phyloP scores from a whole-genome alignment of 2,329 filamentous ascomycete genomes.

The Colletotrichum sublineola region DNA sequence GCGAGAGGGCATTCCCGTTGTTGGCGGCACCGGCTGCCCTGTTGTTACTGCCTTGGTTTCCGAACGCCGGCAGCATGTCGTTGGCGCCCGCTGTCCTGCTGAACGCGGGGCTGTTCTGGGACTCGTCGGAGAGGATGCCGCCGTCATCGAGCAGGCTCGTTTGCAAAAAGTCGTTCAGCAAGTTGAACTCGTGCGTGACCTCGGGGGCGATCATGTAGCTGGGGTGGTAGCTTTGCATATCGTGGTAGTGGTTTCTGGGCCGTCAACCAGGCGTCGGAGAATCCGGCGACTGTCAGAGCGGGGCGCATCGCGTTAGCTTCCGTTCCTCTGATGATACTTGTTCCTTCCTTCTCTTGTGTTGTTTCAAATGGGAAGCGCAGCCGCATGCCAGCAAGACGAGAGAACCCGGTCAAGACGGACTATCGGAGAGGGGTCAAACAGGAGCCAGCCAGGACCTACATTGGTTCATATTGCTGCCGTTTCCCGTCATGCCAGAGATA shows the following conservation, averaged over 20 bases:
- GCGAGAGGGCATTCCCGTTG: slow-evolving; percentile 44
- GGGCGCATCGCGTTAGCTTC: slow-evolving; percentile 26
- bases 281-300: slow-evolving; percentile 74
- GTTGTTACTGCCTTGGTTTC: slow-evolving; percentile 54
- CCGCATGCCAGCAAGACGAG: slow-evolving; percentile 31
- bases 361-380: slow-evolving; percentile 30
- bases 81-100: slow-evolving; percentile 56
- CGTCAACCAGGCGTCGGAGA: slow-evolving; percentile 84
- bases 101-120: slow-evolving; percentile 63
- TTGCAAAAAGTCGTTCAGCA: slow-evolving; percentile 96
- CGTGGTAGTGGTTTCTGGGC: slow-evolving; percentile 88
- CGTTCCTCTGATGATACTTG: neutral
- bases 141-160: slow-evolving; percentile 90
- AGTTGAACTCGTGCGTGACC: slow-evolving; percentile 95
- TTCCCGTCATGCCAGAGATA: slow-evolving; percentile 70
- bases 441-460: slow-evolving; percentile 69
- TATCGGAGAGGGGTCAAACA: slow-evolving; percentile 28
- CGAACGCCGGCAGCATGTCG: slow-evolving; percentile 64
- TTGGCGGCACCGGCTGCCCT: slow-evolving; percentile 44
- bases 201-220: slow-evolving; percentile 95
- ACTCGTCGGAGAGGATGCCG: slow-evolving; percentile 77
- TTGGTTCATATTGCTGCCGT: slow-evolving; percentile 75
- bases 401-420: slow-evolving; percentile 21
- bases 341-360: neutral
- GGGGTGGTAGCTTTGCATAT: slow-evolving; percentile 93